Base-by-base conservation (phyloP, 345 rosid species). In the Eutrema heterophyllum region DNA sequence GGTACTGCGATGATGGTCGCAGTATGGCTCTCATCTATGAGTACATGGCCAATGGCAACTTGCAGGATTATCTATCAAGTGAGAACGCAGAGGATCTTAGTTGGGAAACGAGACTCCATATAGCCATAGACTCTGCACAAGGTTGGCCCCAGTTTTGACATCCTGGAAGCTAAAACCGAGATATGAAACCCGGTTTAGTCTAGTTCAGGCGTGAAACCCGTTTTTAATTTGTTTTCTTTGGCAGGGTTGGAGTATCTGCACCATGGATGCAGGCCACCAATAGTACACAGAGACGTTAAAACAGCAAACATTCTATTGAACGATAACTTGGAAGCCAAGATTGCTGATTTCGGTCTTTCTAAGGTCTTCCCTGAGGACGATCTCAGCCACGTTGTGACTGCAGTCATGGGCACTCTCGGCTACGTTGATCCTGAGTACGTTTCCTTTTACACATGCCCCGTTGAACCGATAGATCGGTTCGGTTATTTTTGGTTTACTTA, bases 111-210 rank as follows among this genome's bases (percentile, higher is more conserved):
- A 82, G 91, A 58, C 86, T 88, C 13, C 83, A 69, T 49, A 83
- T 88, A 49, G 86, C 87, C 45, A 53, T 79, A 9, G 89, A 86
- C 35, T 79, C 91, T 7, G 91, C 91, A 49, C 87, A 86, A 80
- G 94, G 93, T 88, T 60, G 14, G 78, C 67, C 51, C 8, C 18
- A 5, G 33, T 30, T 30, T 30, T 6, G 33, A 4, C 6, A 0
- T 30, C 33, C 24, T 21, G 24, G 24, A 14, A 14, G 11, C 26
- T 7, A 21, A 45, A 44, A 54, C 55, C 11, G 4, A 50, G 35
- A 9, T 16, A 18, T 38, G 7, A 58, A n/a, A n/a, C n/a, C n/a
- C 2, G 36, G 0, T 61, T 38, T 27, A 38, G n/a, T 44, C 0
- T 21, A 9, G 13, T 39, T 64, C 33, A 13, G 21, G 0, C 51